Evolutionary conservation across 2,329 filamentous ascomycete species (phyloP).

Genomic region (Blastomyces percursus): DNA sequence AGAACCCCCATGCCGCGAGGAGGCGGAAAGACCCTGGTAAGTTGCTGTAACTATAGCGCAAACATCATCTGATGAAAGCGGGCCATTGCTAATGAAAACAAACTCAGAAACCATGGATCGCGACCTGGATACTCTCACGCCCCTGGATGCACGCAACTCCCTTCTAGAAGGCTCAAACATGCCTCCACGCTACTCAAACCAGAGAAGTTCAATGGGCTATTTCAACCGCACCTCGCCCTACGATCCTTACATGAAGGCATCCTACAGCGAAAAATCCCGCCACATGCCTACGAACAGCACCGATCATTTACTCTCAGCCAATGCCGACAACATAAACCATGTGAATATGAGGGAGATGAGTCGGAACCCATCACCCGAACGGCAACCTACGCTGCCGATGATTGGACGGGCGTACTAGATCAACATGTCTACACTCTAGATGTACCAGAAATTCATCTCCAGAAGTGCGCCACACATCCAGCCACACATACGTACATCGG

Average conservation of each 20-base stretch:
- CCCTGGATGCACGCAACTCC: constrained; percentile 76
- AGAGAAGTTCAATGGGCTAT: constrained; percentile 27
- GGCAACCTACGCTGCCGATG: not conserved
- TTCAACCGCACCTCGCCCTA: constrained; percentile 33
- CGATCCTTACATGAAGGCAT: constrained; percentile 29
- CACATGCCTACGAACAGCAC: constrained; percentile 24
- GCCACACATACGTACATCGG: not conserved
- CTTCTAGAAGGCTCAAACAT: constrained; percentile 58
- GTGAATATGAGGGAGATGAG: constrained; percentile 15
- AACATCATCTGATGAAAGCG: not conserved
- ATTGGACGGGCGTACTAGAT: not conserved
- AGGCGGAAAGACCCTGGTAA: constrained; percentile 82
- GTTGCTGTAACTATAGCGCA: constrained; percentile 23
- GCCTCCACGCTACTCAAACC: constrained; percentile 18
- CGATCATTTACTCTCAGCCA: constrained; percentile 24
- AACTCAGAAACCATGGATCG: constrained; percentile 57
- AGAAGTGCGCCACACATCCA: not conserved
- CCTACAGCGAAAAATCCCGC: constrained; percentile 14
- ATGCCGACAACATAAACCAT: constrained; percentile 10
- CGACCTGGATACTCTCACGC: constrained; percentile 72
- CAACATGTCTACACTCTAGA: not conserved
- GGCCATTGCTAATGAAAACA: constrained; percentile 8
- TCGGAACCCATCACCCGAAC: constrained; percentile 24
- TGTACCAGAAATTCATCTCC: not conserved
- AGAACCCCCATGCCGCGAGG: constrained; percentile 77